Conservation (phyloP, 306 rosid genomes). For the Hylodesmum podocarpum region DNA sequence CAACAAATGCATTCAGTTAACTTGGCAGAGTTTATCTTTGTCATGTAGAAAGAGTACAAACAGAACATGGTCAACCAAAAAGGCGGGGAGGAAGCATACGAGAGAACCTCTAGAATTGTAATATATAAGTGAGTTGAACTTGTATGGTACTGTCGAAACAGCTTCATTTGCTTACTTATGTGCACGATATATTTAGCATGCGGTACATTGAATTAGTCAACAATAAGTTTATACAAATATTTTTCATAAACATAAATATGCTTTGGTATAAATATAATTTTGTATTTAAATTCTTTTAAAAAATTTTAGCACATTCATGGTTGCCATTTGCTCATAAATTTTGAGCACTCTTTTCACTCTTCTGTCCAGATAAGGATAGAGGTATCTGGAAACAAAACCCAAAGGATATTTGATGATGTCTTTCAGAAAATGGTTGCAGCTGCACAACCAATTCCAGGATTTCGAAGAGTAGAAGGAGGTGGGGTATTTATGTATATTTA, state of each 20-base stretch:
- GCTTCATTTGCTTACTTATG: background rate
- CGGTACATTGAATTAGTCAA: background rate
- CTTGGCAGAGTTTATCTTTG: background rate
- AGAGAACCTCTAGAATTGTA: background rate
- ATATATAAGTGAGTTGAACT: background rate
- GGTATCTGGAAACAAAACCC: conserved; percentile 66
- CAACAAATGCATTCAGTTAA: background rate
- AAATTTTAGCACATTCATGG: background rate
- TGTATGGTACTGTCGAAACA: background rate
- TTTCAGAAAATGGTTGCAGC: conserved; percentile 76
- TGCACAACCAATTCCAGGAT: conserved; percentile 94
- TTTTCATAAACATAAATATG: conserved; percentile 19
- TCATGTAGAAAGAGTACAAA: background rate
- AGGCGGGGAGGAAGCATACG: background rate
- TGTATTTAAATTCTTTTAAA: background rate
- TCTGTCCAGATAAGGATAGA: conserved; percentile 62
- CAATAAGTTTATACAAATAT: background rate
- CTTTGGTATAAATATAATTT: background rate
- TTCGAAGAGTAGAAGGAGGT: conserved; percentile 97
- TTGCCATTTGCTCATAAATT: background rate
- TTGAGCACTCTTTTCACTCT: background rate
- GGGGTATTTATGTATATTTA: conserved; percentile 11
- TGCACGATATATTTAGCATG: background rate
- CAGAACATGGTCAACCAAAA: background rate
- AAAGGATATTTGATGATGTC: conserved; percentile 62